phyloP scores from a whole-genome alignment of 371 early-diverging fungal species.

The Mucor piriformis region DNA sequence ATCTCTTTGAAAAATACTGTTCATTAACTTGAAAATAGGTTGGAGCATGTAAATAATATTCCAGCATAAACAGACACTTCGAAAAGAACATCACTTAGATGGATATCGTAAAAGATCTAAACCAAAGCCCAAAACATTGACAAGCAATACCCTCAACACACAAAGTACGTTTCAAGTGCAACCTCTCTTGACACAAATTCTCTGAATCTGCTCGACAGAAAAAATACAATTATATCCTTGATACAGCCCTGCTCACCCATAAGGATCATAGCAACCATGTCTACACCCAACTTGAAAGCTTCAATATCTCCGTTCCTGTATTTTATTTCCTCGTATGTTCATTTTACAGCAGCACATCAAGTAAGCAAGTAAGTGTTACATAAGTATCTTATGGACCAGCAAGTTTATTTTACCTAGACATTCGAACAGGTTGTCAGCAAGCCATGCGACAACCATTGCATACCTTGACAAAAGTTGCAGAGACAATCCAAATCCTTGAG shows the following conservation, averaged over 20 bases:
- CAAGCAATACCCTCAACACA: too few relatives aligned
- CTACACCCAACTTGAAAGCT: conserved; percentile 17
- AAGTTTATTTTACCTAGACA: conserved; percentile 24
- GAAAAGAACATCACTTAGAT: too few relatives aligned
- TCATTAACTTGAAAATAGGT: too few relatives aligned
- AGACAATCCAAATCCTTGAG: conserved; percentile 17
- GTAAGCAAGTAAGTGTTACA: conserved; percentile 9
- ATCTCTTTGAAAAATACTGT: too few relatives aligned
- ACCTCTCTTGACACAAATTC: conserved; percentile 13
- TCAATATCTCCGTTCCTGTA: conserved; percentile 12
- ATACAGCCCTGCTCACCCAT: conserved; percentile 20
- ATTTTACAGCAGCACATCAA: conserved; percentile 15
- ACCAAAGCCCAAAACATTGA: too few relatives aligned
- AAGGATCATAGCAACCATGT: conserved; percentile 22
- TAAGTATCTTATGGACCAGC: conserved; percentile 16
- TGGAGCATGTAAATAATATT: too few relatives aligned
- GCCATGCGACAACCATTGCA: conserved; percentile 22
- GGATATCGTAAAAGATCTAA: too few relatives aligned
- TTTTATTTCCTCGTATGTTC: conserved; percentile 17
- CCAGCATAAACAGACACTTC: too few relatives aligned
- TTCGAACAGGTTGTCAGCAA: conserved; percentile 21
- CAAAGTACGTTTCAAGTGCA: too few relatives aligned
- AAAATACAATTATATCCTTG: conserved; percentile 20
- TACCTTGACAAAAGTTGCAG: conserved; percentile 23
- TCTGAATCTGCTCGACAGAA: conserved; percentile 12